Evolutionary conservation across 441 rosid species (phyloP).

Genomic region (Rhodomyrtus psidioides): DNA sequence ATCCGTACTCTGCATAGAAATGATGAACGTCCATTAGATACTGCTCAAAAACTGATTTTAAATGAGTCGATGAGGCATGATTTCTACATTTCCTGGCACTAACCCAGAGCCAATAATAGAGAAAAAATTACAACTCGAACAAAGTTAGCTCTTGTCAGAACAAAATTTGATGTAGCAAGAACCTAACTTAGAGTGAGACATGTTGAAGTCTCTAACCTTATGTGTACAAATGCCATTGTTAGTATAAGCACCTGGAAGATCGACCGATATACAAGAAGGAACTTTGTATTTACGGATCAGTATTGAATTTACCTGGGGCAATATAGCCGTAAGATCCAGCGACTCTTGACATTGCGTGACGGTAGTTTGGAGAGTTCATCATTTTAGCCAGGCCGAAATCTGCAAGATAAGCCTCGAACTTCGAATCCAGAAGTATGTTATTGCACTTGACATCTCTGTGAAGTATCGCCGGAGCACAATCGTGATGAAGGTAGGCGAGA

Average conservation of each 20-base stretch:
- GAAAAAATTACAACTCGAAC: not conserved
- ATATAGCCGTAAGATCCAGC: constrained; percentile 94
- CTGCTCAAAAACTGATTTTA: not conserved
- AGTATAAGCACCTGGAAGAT: not conserved
- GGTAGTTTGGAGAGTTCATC: constrained; percentile 76
- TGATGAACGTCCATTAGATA: not conserved
- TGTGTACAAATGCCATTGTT: not conserved
- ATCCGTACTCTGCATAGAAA: constrained; percentile 74
- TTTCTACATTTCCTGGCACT: not conserved
- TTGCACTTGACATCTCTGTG: constrained; percentile 92
- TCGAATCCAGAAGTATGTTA: constrained; percentile 79
- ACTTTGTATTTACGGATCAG: not conserved
- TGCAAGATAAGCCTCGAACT: constrained; percentile 73
- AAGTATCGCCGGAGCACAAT: constrained; percentile 75
- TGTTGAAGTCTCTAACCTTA: not conserved
- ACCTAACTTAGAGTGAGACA: not conserved
- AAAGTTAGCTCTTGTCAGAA: not conserved
- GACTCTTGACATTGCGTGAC: constrained; percentile 68
- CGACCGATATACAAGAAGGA: not conserved
- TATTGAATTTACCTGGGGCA: constrained; percentile 73
- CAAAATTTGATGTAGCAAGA: not conserved
- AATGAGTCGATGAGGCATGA: not conserved
- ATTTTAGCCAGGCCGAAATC: constrained; percentile 86
- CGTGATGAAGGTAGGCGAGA: constrained; percentile 85
- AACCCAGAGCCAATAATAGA: not conserved